Evolutionary conservation across 139 green algal genomes (phyloP), one percentile per base, ranked within the genome.

Genomic region (Astrephomene gubernaculifera): DNA sequence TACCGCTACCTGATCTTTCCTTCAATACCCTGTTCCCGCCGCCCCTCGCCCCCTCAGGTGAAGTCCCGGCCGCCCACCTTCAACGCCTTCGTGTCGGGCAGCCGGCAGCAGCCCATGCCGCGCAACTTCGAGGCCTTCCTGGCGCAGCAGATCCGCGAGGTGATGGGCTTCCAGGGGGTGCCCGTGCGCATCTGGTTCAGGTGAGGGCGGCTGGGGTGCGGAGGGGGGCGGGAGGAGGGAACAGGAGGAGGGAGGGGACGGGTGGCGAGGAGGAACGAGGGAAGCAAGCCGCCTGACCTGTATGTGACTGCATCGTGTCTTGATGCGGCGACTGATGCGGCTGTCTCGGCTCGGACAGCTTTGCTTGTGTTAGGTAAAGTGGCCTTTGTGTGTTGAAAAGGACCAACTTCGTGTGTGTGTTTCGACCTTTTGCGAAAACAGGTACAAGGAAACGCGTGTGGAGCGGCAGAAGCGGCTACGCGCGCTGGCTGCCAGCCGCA

Each of bases 21-120:
- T 27, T 9, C 25, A 29, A 68, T n/a, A 25, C 61, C 29, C 61
- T 3, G 29, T 19, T 44, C 14, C 65, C 65, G 36, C 24, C 68
- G 19, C 4, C 39, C 68, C 19, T 36, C 68, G 21, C 27, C 3
- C 35, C 43, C 7, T 39, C n/a, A 96, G 89, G 81, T 96, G 25
- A 94, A 94, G 73, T 68, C 90, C 2, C 88, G 95, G 4, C 95
- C 95, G 21, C 95, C 95, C n/a, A 94, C 91, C 12, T 98, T 98
- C 91, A 88, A 87, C 9, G 88, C 89, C 14, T 96, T 93, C 65
- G 45, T 96, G 53, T 71, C 73, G 14, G 93, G 94, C 33, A 88
- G 43, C 17, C 27, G 69, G 2, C 36, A 22, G 2, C 21, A 9
- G 14, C 60, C 53, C 14, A 61, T 83, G 21, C 86, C 88, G 14